Evolutionary conservation across 2,329 filamentous ascomycete species (phyloP), one percentile per base, ranked within the genome.

Genomic region (Proliferodiscus dingleyae): DNA sequence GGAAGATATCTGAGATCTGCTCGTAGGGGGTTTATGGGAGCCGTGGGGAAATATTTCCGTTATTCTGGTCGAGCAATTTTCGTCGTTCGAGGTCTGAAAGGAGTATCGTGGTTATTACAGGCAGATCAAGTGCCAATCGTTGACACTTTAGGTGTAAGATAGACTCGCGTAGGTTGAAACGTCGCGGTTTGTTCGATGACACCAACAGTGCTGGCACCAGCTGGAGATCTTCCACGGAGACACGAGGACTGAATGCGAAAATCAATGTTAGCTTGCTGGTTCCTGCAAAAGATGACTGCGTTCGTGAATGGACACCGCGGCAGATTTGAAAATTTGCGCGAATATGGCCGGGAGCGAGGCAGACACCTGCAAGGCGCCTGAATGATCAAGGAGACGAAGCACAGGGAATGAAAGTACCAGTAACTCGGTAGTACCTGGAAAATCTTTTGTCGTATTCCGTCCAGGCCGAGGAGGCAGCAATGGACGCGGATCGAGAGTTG

Each of bases 151-250:
- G 29, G 37, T 45, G 43, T 48, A 41, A 34, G 51, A 43, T 49
- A 47, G 53, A 54, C 44, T 58, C 52, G 52, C 49, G 54, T 55
- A 37, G 50, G 47, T 43, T 50, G 45, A 53, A 53, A 52, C 34
- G 41, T 41, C 41, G 44, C 42, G 33, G 41, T 53, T 51, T 54
- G 52, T 51, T 57, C 45, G 53, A 61, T 60, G 56, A 57, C 56
- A 52, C 52, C 47, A 39, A 49, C 29, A 32, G 19, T 53, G 55
- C 52, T 58, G 55, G 52, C 51, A 48, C 43, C 43, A 56, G 45
- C 48, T 43, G 45, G 53, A 48, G 37, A 44, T 45, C 38, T 45
- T 38, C 29, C 49, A 53, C 36, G 36, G 29, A 42, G 30, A 11
- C 26, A 37, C 30, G 24, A 39, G 33, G 26, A 38, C 53, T 55